These are phyloP conservation scores for Candida gorgasii DNA, from an alignment of 805 yeast species.

Conservation along the genomic window DNA sequence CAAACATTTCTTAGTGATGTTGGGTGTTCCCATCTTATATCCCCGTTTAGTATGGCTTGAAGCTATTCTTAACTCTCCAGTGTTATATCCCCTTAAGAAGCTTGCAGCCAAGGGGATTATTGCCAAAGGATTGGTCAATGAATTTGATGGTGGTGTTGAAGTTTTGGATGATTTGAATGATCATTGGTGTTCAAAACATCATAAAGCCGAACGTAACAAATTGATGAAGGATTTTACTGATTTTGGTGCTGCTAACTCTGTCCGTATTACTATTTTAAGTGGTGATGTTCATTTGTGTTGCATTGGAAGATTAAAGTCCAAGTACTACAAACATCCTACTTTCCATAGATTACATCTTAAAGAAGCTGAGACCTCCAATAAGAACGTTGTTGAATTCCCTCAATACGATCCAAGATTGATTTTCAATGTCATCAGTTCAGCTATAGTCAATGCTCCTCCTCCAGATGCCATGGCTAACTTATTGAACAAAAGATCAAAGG, in stretches of 20 bases:
- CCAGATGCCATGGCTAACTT: constrained; percentile 81
- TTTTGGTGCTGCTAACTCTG: constrained; percentile 62
- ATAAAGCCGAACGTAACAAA: constrained; percentile 80
- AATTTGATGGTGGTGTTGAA: constrained; percentile 90
- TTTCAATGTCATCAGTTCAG: constrained; percentile 84
- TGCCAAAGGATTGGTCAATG: constrained; percentile 77
- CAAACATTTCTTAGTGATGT: constrained; percentile 76
- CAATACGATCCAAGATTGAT: constrained; percentile 73
- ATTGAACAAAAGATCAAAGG: constrained; percentile 63
- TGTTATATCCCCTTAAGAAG: constrained; percentile 61
- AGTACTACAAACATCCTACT: constrained; percentile 37
- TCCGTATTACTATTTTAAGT: constrained; percentile 78
- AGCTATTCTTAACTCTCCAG: constrained; percentile 59
- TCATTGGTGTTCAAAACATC: constrained; percentile 93
- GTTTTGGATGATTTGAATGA: constrained; percentile 91
- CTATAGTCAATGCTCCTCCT: constrained; percentile 91
- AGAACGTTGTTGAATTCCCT: constrained; percentile 48
- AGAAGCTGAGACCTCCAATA: constrained; percentile 36
- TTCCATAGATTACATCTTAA: constrained; percentile 21
- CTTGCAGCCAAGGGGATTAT: constrained; percentile 61
- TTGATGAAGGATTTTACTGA: constrained; percentile 61
- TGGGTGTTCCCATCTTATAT: constrained; percentile 94
- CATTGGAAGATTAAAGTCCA: constrained; percentile 71
- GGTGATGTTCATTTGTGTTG: constrained; percentile 95
- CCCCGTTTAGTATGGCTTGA: constrained; percentile 94